Base-by-base conservation (phyloP, 257 asterid species). In the Leonotis leonurus region DNA sequence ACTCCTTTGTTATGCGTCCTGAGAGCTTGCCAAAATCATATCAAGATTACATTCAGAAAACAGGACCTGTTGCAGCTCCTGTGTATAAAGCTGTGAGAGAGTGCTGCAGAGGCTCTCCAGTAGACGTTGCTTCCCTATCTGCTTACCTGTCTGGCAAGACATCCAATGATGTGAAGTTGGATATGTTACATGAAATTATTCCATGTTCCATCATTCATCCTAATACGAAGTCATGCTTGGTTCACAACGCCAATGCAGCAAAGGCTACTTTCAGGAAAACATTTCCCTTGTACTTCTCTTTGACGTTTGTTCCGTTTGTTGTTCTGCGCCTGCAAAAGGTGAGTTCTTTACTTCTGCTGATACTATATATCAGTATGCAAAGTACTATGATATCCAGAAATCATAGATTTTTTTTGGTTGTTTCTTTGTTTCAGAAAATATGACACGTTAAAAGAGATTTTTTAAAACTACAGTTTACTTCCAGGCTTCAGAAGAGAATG, bases 11-110 rank as follows among this genome's bases (percentile, higher is more conserved):
- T 27, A 93, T 93, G 99, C 97, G 95, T 52, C 99, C 99, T 57
- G 97, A 93, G 88, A 93, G 96, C 82, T 79, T 90, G 83, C 99
- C 96, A 33, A 85, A 90, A 78, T 75, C 97, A 71, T 93, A 93
- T 78, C 94, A 82, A 82, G 96, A 93, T 58, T 93, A 87, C 76
- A 93, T 93, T 69, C 99, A 93, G 82, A 93, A 93, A 79, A 93
- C 99, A 48, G 99, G 97, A 70, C 99, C 97, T 30, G 99, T 93
- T 46, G 90, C 92, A 43, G 88, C 89, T 39, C 96, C 96, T 27
- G 96, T 89, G 25, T 93, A 93, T 86, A 85, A 85, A 70, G 96
- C 95, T 65, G 99, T 93, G 71, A 87, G 89, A 87, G 94, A 93
- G 64, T 87, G 89, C 75, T 93, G 99, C 70, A 90, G 97, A 79